A percentile compares a stretch with the other conserved stretches of the same genome.
Evolutionary conservation across 305 asterid genomes (phyloP).

Genomic region (Ilex paraguariensis): DNA sequence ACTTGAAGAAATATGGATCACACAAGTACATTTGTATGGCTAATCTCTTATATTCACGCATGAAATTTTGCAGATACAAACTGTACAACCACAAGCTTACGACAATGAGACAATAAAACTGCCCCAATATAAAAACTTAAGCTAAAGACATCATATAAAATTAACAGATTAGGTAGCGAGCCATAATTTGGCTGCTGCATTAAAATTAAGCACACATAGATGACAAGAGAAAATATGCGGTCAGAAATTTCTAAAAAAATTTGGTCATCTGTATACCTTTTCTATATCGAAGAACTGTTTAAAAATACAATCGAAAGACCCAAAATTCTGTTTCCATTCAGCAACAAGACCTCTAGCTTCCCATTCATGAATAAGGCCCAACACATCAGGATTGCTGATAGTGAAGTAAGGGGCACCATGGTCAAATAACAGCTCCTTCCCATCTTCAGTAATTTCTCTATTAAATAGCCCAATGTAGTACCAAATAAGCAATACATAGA

Average conservation of each 20-base stretch:
- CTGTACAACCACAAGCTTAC: not conserved
- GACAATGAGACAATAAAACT: conserved; percentile 1
- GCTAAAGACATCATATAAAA: not conserved
- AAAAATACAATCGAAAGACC: conserved; percentile 62
- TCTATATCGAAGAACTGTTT: conserved; percentile 42
- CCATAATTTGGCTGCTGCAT: too few relatives aligned
- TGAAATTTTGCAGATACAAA: too few relatives aligned
- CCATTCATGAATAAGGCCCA: conserved; percentile 59
- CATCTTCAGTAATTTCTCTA: conserved; percentile 72
- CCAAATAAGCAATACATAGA: not conserved
- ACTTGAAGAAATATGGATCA: conserved; percentile 9
- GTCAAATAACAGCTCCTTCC: conserved; percentile 71
- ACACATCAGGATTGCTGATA: conserved; percentile 53
- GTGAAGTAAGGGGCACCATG: conserved; percentile 84
- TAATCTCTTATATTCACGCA: too few relatives aligned
- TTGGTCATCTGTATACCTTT: conserved; percentile 38
- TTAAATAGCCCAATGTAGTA: conserved; percentile 7
- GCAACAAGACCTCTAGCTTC: conserved; percentile 78
- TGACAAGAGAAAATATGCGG: not conserved
- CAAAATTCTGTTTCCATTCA: conserved; percentile 77
- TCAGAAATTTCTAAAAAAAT: not conserved
- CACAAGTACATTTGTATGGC: too few relatives aligned
- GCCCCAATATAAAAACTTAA: not conserved
- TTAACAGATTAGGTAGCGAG: not conserved
- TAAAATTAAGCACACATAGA: not conserved